A percentile compares a stretch with the other conserved stretches of the same genome.
Conservation (phyloP, 73 alveolate species). For the Tetrahymena borealis region DNA sequence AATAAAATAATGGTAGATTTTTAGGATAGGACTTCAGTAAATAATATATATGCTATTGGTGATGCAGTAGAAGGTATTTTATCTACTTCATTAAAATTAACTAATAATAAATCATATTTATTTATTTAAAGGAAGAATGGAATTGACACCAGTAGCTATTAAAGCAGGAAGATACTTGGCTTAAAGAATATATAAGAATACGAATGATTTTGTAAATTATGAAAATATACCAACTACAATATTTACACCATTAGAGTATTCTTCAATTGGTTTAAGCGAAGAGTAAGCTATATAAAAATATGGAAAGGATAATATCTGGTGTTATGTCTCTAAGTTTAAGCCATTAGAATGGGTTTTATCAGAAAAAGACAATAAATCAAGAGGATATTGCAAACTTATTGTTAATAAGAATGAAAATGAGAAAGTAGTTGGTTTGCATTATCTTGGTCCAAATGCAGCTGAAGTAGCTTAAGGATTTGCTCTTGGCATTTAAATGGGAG, state of each 20-base stretch:
- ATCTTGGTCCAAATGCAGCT: conserved; percentile 97
- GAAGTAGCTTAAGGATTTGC: conserved; percentile 97
- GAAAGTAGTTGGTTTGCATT: conserved; percentile 94
- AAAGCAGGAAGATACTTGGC: conserved; percentile 92
- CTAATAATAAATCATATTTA: background rate
- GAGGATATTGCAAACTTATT: conserved; percentile 6
- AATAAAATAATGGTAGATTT: conserved; percentile 72
- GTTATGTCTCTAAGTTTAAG: conserved; percentile 81
- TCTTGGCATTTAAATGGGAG: conserved; percentile 94
- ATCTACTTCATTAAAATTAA: background rate
- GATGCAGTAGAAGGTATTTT: conserved; percentile 67
- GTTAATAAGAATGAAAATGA: conserved; percentile 22
- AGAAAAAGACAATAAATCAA: conserved; percentile 52
- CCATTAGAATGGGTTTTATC: conserved; percentile 96
- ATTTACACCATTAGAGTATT: conserved; percentile 97
- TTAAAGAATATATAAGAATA: conserved; percentile 78
- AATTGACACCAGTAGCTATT: conserved; percentile 97
- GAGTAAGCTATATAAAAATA: conserved; percentile 76
- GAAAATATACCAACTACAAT: conserved; percentile 95
- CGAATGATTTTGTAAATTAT: conserved; percentile 82
- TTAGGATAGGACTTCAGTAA: conserved; percentile 82
- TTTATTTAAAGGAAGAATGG: conserved; percentile 68
- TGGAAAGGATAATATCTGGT: conserved; percentile 76
- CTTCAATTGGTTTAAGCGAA: conserved; percentile 85
- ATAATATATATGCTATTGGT: conserved; percentile 95